A percentile compares a stretch with the other conserved stretches of the same genome.
These are phyloP conservation scores for Termitomyces heimii DNA, from an alignment of 768 basidiomycete genomes.

Conservation along the genomic window DNA sequence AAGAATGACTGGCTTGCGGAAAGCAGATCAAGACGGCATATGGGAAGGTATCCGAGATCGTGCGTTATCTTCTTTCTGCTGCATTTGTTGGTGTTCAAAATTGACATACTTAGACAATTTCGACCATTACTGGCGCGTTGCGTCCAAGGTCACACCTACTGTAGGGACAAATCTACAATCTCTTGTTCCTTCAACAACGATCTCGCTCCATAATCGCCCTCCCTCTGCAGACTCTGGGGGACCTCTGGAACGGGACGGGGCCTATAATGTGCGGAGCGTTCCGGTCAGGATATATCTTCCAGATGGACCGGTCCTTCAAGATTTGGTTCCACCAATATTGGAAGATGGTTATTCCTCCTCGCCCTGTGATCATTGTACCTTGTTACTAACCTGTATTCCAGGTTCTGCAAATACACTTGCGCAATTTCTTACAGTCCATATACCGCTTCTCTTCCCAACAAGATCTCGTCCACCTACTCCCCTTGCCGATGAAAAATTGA, in stretches of 20 bases:
- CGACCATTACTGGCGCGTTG: constrained; percentile 91
- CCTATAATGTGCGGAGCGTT: constrained; percentile 82
- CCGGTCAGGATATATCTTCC: constrained; percentile 88
- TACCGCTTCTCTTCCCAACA: constrained; percentile 76
- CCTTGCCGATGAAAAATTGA: constrained; percentile 31
- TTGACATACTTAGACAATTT: constrained; percentile 74
- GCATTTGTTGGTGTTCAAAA: background rate
- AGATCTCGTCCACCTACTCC: constrained; percentile 38
- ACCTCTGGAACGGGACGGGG: constrained; percentile 67
- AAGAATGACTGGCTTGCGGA: constrained; percentile 84
- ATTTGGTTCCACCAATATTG: constrained; percentile 73
- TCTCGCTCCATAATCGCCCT: constrained; percentile 59
- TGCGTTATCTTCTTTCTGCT: constrained; percentile 35
- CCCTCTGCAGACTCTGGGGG: constrained; percentile 55
- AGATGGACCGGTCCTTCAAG: constrained; percentile 88
- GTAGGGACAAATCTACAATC: constrained; percentile 57
- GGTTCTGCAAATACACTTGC: constrained; percentile 70
- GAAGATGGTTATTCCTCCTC: constrained; percentile 54
- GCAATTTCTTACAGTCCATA: constrained; percentile 59
- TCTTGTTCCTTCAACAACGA: constrained; percentile 45
- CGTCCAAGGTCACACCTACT: constrained; percentile 87
- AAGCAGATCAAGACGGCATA: constrained; percentile 90
- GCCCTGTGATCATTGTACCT: background rate
- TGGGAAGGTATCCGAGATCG: constrained; percentile 97
- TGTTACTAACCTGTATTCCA: constrained; percentile 21